Conservation (phyloP, 495 filamentous ascomycete species). For the Neurospora sp. region DNA sequence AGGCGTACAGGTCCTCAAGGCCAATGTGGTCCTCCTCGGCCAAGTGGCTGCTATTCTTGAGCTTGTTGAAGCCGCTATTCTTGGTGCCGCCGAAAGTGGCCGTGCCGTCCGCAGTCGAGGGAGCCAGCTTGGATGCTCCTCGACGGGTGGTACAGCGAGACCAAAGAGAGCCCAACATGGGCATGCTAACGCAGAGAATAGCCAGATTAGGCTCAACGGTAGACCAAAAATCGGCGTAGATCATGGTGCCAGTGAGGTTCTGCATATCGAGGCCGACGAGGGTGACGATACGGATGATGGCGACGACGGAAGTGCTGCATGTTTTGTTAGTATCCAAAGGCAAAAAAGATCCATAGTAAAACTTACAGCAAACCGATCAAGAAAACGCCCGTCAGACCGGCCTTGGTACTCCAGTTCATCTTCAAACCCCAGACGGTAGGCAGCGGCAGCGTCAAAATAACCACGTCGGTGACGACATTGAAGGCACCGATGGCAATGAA, state of each 20-base stretch:
- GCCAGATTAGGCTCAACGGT: conserved; percentile 20
- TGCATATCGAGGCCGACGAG: conserved; percentile 10
- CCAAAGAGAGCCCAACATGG: conserved; percentile 13
- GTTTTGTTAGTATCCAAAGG: background rate
- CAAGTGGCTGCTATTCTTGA: background rate
- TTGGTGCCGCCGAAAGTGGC: conserved; percentile 1
- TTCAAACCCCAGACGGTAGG: conserved; percentile 14
- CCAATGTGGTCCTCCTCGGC: background rate
- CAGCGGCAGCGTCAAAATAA: conserved; percentile 17
- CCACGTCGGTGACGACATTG: conserved; percentile 19
- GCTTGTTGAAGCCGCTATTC: conserved; percentile 8
- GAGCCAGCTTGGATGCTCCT: conserved; percentile 10
- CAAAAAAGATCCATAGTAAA: background rate
- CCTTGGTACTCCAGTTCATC: conserved; percentile 11
- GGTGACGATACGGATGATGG: conserved; percentile 20
- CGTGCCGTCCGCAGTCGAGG: background rate
- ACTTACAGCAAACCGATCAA: conserved; percentile 17
- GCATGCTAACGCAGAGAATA: conserved; percentile 26
- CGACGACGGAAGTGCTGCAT: conserved; percentile 6
- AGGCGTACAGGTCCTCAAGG: conserved; percentile 9
- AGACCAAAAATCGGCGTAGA: conserved; percentile 24
- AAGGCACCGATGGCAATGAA: conserved; percentile 18
- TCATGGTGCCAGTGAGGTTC: conserved; percentile 17
- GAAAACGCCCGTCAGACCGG: conserved; percentile 19
- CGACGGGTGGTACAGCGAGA: conserved; percentile 5